Evolutionary conservation across 2,329 filamentous ascomycete genomes (phyloP), one percentile per base, ranked within the genome.

Genomic region (Endoconidiophora polonica): DNA sequence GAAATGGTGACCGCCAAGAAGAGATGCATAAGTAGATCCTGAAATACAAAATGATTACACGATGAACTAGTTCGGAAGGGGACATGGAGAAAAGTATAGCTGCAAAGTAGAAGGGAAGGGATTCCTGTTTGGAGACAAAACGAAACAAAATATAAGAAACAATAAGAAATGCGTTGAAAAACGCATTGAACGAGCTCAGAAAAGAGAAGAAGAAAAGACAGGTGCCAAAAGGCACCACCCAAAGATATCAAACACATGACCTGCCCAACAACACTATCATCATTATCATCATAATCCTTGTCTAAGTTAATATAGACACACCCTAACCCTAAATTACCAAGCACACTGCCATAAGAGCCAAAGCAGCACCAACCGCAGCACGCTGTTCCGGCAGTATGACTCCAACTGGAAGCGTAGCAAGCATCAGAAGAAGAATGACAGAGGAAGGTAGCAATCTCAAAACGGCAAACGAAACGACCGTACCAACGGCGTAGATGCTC

Each of bases 201-300:
- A 46, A 7, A 43, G n/a, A 16, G 24, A 33, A 50, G 20, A n/a
- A 40, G 38, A 42, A 41, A 46, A 41, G 22, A 36, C 40, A 18
- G 40, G 5, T 40, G 44, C 39, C 23, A 16, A 38, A 44, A 49
- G 38, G 6, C 23, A 40, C 20, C 18, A 39, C 18, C 29, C 29
- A 50, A 41, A 46, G 33, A 45, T 40, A 50, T 44, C 41, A 48
- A 44, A 44, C 44, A 46, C 22, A 40, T 40, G 40, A 22, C 36
- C 36, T 37, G 24, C 40, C 47, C 18, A 44, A 33, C 36, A 44
- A 22, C 45, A 39, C n/a, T 6, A 43, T 44, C 44, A 46, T 24
- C 42, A 47, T 47, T 16, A 12, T 26, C 46, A 44, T 16, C 49
- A 48, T 44, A 46, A 40, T 6, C n/a, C 37, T 36, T 9, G 20